These are phyloP conservation scores for Syncephalastrum racemosum DNA, from an alignment of 371 early-diverging fungal genomes.

Conservation along the genomic window DNA sequence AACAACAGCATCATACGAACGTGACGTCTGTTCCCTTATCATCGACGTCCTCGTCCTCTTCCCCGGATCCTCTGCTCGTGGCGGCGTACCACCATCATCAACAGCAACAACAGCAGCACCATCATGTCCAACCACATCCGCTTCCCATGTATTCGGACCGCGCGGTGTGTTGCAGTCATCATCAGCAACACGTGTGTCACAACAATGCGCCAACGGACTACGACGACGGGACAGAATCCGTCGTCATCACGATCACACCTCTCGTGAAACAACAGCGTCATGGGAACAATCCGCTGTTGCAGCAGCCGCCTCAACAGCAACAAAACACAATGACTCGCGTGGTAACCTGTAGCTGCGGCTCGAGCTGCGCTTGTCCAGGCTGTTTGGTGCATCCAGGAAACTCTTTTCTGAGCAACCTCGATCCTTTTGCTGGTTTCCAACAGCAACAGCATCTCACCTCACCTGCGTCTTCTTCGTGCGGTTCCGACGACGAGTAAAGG, in stretches of 20 bases:
- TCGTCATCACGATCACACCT: constrained; percentile 48
- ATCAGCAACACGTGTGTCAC: constrained; percentile 16
- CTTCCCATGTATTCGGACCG: constrained; percentile 2
- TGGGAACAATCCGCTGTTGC: constrained; percentile 1
- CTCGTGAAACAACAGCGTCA: constrained; percentile 14
- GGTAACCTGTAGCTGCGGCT: constrained; percentile 29
- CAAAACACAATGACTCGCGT: constrained; percentile 18
- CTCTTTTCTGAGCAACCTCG: constrained; percentile 9
- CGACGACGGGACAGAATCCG: constrained; percentile 32
- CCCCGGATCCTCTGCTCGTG: no score
- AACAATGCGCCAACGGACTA: constrained; percentile 8
- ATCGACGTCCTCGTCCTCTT: no score
- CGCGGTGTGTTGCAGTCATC: constrained; percentile 25
- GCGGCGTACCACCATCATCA: background rate
- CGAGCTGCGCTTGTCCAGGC: constrained; percentile 22
- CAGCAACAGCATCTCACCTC: constrained; percentile 6
- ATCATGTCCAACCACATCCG: background rate
- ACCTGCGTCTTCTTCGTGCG: constrained; percentile 10
- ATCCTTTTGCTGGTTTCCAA: constrained; percentile 24
- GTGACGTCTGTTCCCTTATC: no score
- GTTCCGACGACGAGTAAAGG: constrained; percentile 13
- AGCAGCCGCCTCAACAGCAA: constrained; percentile 5
- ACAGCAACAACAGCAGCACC: constrained; percentile 14
- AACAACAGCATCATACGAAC: background rate
- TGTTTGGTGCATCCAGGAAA: constrained; percentile 28